phyloP scores from a whole-genome alignment of 2,329 filamentous ascomycete species.

The Ophiostoma montium region DNA sequence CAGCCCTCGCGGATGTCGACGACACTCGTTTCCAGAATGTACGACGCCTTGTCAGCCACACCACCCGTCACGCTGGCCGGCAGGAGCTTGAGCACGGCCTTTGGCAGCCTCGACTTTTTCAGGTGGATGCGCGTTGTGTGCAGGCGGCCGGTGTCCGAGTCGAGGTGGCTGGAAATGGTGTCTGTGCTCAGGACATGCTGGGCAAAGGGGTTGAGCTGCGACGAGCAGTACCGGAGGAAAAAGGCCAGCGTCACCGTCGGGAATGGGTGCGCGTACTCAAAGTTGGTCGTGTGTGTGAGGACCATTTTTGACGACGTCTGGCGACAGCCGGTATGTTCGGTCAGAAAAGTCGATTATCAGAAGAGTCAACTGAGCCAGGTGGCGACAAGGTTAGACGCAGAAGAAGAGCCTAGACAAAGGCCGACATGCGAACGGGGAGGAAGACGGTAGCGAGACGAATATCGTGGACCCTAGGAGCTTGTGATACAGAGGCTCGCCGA shows the following conservation, averaged over 20 bases:
- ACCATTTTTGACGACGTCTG: slow-evolving; percentile 31
- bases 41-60: slow-evolving; percentile 53
- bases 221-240: slow-evolving; percentile 71
- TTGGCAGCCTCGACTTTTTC: slow-evolving; percentile 66
- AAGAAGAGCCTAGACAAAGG: not conserved
- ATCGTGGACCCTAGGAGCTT: slow-evolving; percentile 9
- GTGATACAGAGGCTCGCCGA: slow-evolving; percentile 11
- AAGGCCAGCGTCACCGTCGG: slow-evolving; percentile 77
- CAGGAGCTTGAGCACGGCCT: slow-evolving; percentile 60
- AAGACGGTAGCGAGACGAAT: not conserved
- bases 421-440: not conserved
- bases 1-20: slow-evolving; percentile 68
- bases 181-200: slow-evolving; percentile 73
- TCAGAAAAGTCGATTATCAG: too few relatives aligned
- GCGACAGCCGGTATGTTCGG: not conserved
- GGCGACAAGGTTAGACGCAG: not conserved
- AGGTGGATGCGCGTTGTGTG: slow-evolving; percentile 69
- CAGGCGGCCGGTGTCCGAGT: slow-evolving; percentile 58
- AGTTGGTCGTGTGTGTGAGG: slow-evolving; percentile 50
- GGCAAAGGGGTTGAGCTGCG: slow-evolving; percentile 61
- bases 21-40: slow-evolving; percentile 66
- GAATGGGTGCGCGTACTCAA: slow-evolving; percentile 68
- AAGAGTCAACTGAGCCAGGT: not conserved
- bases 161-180: slow-evolving; percentile 61
- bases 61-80: slow-evolving; percentile 56